Evolutionary conservation across 176 grass and related monocot genomes (phyloP).

Genomic region (Triticum dicoccoides): DNA sequence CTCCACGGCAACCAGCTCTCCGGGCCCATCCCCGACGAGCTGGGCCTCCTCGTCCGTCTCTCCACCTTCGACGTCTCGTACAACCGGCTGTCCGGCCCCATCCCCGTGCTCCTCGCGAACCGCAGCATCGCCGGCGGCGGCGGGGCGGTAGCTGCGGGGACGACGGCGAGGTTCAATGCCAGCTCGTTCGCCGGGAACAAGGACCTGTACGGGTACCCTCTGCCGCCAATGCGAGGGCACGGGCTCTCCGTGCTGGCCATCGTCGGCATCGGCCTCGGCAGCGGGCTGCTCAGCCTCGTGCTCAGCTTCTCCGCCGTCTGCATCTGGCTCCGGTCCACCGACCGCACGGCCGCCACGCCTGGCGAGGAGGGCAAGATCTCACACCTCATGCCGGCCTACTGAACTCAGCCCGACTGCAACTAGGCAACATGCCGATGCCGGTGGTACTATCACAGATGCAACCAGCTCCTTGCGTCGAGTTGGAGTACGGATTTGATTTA

Average conservation of each 20-base stretch:
- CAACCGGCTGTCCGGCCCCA: constrained; percentile 58
- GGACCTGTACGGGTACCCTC: constrained; percentile 72
- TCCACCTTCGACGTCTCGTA: constrained; percentile 72
- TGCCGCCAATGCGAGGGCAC: constrained; percentile 34
- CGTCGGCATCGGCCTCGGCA: constrained; percentile 73
- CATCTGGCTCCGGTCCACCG: constrained; percentile 61
- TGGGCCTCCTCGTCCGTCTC: constrained; percentile 57
- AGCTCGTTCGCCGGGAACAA: constrained; percentile 66
- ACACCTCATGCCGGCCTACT: constrained; percentile 79
- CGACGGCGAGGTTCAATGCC: constrained; percentile 58
- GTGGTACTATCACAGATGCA: neutral
- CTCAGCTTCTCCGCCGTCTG: constrained; percentile 84
- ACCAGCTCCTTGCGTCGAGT: neutral
- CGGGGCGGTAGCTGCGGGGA: neutral
- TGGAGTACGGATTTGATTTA: neutral
- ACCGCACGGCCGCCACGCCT: constrained; percentile 32
- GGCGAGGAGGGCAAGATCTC: constrained; percentile 82
- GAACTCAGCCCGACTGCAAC: neutral
- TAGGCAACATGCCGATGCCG: neutral
- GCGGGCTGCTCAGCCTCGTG: constrained; percentile 64
- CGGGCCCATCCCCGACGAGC: constrained; percentile 67
- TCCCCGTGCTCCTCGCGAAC: constrained; percentile 64
- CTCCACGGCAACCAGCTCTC: constrained; percentile 63
- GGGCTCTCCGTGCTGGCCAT: constrained; percentile 73
- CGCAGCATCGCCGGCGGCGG: constrained; percentile 20